These are phyloP conservation scores for Creolimax fragrantissima DNA, from an alignment of 78 protist species.

Conservation along the genomic window DNA sequence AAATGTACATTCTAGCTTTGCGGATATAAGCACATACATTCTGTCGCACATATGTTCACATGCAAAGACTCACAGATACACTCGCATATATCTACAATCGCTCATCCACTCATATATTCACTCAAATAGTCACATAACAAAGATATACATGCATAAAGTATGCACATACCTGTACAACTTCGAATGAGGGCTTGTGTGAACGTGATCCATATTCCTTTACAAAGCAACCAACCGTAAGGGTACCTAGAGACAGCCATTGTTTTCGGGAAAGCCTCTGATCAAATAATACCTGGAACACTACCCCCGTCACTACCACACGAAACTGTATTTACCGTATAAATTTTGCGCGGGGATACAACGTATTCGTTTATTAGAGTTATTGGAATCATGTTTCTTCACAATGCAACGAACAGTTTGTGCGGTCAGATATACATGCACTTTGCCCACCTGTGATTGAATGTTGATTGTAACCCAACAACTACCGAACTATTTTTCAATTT, in stretches of 20 bases:
- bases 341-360: too few species aligned
- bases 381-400: too few species aligned
- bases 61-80: background rate
- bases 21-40: background rate
- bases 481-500: too few species aligned
- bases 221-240: constrained; percentile 32
- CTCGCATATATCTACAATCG: background rate
- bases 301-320: constrained; percentile 41
- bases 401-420: too few species aligned
- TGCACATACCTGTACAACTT: background rate
- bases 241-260: constrained; percentile 35
- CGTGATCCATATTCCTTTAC: constrained; percentile 7
- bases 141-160: background rate
- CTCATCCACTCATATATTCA: background rate
- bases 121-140: background rate
- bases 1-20: too few species aligned
- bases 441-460: too few species aligned
- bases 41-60: background rate
- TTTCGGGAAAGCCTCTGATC: background rate
- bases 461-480: too few species aligned
- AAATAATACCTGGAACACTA: constrained; percentile 13
- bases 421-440: too few species aligned
- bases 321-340: too few species aligned
- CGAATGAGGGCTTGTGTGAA: background rate
- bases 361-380: too few species aligned